Conservation (phyloP, 257 asterid species). For the Solanum sejunctum region DNA sequence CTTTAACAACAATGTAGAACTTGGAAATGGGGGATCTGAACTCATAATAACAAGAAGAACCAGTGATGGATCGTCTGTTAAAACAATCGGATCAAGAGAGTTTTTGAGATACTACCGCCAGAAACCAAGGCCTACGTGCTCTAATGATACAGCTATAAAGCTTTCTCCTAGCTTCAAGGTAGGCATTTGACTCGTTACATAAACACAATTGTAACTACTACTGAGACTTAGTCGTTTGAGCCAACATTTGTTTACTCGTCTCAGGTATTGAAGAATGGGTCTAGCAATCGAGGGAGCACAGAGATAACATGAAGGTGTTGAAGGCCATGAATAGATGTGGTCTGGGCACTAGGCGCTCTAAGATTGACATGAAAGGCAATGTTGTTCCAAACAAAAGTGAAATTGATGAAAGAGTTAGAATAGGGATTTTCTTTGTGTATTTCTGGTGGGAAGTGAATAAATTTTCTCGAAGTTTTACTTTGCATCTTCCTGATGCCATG, state of each 20-base stretch:
- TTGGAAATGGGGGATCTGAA: constrained; percentile 74
- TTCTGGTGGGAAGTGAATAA: neutral
- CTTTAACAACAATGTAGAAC: constrained; percentile 28
- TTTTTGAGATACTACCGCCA: constrained; percentile 80
- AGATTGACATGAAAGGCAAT: constrained; percentile 80
- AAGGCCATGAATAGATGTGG: constrained; percentile 61
- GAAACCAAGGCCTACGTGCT: constrained; percentile 70
- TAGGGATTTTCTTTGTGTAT: neutral
- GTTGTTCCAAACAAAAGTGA: constrained; percentile 24
- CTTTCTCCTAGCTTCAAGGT: constrained; percentile 60
- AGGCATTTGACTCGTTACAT: neutral
- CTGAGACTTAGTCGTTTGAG: neutral
- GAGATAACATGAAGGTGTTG: constrained; percentile 54
- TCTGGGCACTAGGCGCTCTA: constrained; percentile 59
- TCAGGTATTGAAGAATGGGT: constrained; percentile 78
- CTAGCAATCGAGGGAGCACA: constrained; percentile 53
- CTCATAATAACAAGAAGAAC: constrained; percentile 36
- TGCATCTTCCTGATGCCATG: too few species aligned
- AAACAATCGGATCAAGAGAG: constrained; percentile 77
- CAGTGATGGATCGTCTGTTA: constrained; percentile 25
- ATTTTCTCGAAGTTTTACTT: neutral
- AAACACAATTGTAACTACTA: neutral
- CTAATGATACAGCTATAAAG: constrained; percentile 26
- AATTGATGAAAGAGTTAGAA: neutral
- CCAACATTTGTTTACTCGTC: neutral